Evolutionary conservation across 257 asterid genomes (phyloP).

Genomic region (Marsdenia floribunda): DNA sequence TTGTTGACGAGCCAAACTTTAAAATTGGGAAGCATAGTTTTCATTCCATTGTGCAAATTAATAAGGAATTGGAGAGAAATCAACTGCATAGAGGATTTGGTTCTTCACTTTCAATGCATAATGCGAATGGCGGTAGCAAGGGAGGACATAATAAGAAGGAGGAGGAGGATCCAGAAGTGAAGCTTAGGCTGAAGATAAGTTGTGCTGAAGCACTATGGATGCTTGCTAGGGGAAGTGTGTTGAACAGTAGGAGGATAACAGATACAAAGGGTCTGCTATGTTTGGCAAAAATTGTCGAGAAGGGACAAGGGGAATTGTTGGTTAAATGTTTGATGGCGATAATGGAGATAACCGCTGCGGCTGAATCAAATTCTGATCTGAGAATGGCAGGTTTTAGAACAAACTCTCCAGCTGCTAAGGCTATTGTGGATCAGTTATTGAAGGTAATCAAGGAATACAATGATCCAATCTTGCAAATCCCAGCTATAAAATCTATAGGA

Average conservation of each 20-base stretch:
- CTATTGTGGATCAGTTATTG: slow-evolving; percentile 76
- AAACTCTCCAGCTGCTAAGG: slow-evolving; percentile 77
- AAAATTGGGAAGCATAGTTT: slow-evolving; percentile 42
- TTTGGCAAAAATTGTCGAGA: slow-evolving; percentile 70
- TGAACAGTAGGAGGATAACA: slow-evolving; percentile 57
- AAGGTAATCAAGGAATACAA: slow-evolving; percentile 44
- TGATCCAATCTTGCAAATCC: slow-evolving; percentile 31
- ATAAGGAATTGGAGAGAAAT: slow-evolving; percentile 57
- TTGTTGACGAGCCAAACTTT: slow-evolving; percentile 51
- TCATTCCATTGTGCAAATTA: slow-evolving; percentile 61
- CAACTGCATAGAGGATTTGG: slow-evolving; percentile 30
- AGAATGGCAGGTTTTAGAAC: slow-evolving; percentile 66
- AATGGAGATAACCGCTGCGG: slow-evolving; percentile 74
- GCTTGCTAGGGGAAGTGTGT: slow-evolving; percentile 64
- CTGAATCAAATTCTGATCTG: slow-evolving; percentile 62
- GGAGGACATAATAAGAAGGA: slow-evolving; percentile 47
- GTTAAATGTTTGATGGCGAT: slow-evolving; percentile 61
- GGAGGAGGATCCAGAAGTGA: slow-evolving; percentile 61
- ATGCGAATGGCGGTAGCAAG: slow-evolving; percentile 44
- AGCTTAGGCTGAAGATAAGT: slow-evolving; percentile 46
- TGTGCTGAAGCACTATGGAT: slow-evolving; percentile 76
- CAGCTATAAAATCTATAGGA: slow-evolving; percentile 60
- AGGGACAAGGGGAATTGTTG: slow-evolving; percentile 59
- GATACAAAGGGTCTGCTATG: slow-evolving; percentile 83
- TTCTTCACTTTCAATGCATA: slow-evolving; percentile 40